These are phyloP conservation scores for Malus asiatica DNA, from an alignment of 306 rosid species.

Conservation along the genomic window DNA sequence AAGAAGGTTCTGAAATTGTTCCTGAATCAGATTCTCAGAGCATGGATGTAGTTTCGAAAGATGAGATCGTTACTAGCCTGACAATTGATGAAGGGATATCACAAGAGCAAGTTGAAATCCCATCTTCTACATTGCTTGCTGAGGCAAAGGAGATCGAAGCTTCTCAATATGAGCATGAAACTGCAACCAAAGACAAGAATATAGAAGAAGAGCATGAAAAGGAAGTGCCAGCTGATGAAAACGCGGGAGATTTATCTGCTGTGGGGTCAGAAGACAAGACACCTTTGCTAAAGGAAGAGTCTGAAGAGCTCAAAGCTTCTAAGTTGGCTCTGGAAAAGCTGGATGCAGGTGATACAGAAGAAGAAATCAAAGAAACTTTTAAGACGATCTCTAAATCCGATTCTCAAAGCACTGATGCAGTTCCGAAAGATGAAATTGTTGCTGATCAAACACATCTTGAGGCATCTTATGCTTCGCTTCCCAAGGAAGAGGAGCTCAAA, in stretches of 20 bases:
- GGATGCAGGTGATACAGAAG: slow-evolving; percentile 5
- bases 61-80: slow-evolving; percentile 2
- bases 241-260: not conserved
- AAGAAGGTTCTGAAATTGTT: slow-evolving; percentile 3
- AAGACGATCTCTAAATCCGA: not conserved
- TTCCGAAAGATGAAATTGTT: not conserved
- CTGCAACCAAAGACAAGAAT: not conserved
- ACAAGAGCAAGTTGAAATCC: slow-evolving; percentile 2
- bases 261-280: slow-evolving; percentile 1
- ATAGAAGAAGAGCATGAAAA: slow-evolving; percentile 1
- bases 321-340: not conserved
- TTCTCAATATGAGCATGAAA: slow-evolving; percentile 13
- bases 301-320: not conserved
- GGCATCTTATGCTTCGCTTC: slow-evolving; percentile 5
- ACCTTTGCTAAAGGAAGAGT: slow-evolving; percentile 3
- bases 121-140: slow-evolving; percentile 3
- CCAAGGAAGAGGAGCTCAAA: slow-evolving; percentile 3
- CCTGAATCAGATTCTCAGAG: not conserved
- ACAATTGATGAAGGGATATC: not conserved
- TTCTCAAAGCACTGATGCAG: not conserved
- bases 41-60: not conserved
- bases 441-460: not conserved
- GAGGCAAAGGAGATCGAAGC: not conserved
- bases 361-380: slow-evolving; percentile 7
- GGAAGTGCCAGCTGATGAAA: not conserved